Conservation (phyloP, 2,329 filamentous ascomycete genomes). For the Botrytis deweyae region DNA sequence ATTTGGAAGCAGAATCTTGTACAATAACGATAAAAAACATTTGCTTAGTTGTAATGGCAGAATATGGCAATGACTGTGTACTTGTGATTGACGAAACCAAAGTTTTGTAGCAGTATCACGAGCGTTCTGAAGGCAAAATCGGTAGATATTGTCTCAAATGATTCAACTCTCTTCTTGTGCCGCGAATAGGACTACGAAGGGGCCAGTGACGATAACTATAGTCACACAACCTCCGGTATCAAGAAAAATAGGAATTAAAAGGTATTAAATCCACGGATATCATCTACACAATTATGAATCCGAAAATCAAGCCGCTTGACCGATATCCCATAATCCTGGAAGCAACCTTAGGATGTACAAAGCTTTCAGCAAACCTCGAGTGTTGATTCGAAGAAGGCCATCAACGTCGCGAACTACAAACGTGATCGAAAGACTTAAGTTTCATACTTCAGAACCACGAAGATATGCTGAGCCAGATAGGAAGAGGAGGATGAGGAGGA, state of each 20-base stretch:
- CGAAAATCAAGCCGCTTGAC: not conserved
- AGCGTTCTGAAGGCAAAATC: not conserved
- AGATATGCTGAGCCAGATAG: not conserved
- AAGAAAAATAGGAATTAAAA: not conserved
- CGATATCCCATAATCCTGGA: not conserved
- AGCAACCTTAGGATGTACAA: not conserved
- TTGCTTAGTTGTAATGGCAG: not conserved
- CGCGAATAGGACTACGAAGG: no score
- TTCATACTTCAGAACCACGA: not conserved
- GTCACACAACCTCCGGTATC: not conserved
- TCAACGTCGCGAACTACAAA: not conserved
- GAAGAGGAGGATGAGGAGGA: not conserved
- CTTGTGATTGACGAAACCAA: not conserved
- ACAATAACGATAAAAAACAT: not conserved
- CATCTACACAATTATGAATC: not conserved
- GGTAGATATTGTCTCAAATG: not conserved
- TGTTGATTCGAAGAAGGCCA: not conserved
- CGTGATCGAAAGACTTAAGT: not conserved
- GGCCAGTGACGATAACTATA: not conserved
- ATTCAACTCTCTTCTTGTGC: not conserved
- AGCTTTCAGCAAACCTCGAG: not conserved
- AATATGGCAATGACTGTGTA: not conserved
- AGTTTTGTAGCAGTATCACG: not conserved
- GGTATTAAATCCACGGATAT: no score
- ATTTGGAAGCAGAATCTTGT: not conserved